Conservation (phyloP, 176 grass and related monocot species). For the Oryza coarctata region DNA sequence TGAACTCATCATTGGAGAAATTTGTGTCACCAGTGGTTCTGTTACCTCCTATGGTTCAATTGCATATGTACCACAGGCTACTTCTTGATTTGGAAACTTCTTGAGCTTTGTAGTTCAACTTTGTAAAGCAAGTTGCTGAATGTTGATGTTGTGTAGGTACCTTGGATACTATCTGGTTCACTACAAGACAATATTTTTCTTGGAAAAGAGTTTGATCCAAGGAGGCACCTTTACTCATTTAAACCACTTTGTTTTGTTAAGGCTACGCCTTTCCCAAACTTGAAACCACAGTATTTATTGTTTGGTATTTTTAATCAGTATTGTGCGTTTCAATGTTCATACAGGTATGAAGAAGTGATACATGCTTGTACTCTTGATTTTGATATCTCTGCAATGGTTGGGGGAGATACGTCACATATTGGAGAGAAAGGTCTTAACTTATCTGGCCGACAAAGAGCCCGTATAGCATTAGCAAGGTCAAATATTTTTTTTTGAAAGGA, state of each 20-base stretch:
- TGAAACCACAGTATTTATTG: slow-evolving; percentile 23
- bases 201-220: slow-evolving; percentile 70
- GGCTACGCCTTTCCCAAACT: background rate
- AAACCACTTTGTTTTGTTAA: slow-evolving; percentile 11
- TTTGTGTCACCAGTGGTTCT: slow-evolving; percentile 55
- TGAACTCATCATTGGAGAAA: slow-evolving; percentile 90
- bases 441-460: slow-evolving; percentile 91
- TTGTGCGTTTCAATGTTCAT: slow-evolving; percentile 25
- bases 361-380: slow-evolving; percentile 81
- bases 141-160: slow-evolving; percentile 63
- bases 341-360: slow-evolving; percentile 86
- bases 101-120: slow-evolving; percentile 25
- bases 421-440: slow-evolving; percentile 90
- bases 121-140: slow-evolving; percentile 5
- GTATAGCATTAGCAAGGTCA: slow-evolving; percentile 93
- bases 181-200: slow-evolving; percentile 88
- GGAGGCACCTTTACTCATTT: slow-evolving; percentile 47
- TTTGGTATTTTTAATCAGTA: slow-evolving; percentile 11
- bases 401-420: slow-evolving; percentile 76
- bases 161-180: slow-evolving; percentile 90
- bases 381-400: slow-evolving; percentile 77
- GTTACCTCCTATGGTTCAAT: slow-evolving; percentile 57
- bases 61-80: slow-evolving; percentile 88
- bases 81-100: slow-evolving; percentile 28
- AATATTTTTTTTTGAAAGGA: background rate